Base-by-base conservation (phyloP, 176 grass and related monocot species). In the Triticum monococcum region DNA sequence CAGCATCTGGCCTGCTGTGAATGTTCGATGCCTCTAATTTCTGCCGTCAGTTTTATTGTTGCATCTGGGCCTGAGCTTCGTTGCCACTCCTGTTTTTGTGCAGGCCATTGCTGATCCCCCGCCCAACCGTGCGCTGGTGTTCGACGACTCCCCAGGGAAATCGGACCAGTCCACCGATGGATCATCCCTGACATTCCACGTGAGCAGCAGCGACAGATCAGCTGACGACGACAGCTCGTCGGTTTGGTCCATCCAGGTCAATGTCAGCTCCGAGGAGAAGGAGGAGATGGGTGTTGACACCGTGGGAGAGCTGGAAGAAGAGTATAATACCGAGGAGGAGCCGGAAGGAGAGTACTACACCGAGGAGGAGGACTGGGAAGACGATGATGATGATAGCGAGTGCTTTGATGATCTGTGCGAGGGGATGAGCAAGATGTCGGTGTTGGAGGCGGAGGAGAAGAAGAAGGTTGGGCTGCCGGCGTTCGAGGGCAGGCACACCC, bases 81-180 rank as follows among this genome's bases (percentile, higher is more conserved):
- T 75, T 54, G 50, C 50, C 0, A 7, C 37, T 38, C 9, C 16
- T 80, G 8, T 18, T 81, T 3, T 23, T 9, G 11, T 78, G 76
- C 86, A 91, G 89, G 46, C 33, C 48, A 80, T 81, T 71, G 77
- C 69, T 56, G 89, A 50, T 54, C 72, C 69, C 48, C 77, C 87
- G 38, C 83, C 73, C 50, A 88, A 89, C 66, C 91, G 94, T 8
- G 89, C 90, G 3, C 75, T 99, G 77, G 80, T 84, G 48, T 99
- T 96, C 45, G 94, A 96, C n/a, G 90, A 97, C n/a, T 96, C 97
- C 31, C 97, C 94, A 8, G 80, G 74, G 24, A 96, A 94, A 48
- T 81, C 80, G 0, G 91, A 86, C 22, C 18, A 24, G 17, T 90
- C 89, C 75, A 86, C 65, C 12, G 75, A 41, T 12, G 72, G 40